Percentiles rank a stretch among this genome's conserved stretches.
Evolutionary conservation across 2,329 filamentous ascomycete species (phyloP).

Genomic region (Sporothrix mexicana): DNA sequence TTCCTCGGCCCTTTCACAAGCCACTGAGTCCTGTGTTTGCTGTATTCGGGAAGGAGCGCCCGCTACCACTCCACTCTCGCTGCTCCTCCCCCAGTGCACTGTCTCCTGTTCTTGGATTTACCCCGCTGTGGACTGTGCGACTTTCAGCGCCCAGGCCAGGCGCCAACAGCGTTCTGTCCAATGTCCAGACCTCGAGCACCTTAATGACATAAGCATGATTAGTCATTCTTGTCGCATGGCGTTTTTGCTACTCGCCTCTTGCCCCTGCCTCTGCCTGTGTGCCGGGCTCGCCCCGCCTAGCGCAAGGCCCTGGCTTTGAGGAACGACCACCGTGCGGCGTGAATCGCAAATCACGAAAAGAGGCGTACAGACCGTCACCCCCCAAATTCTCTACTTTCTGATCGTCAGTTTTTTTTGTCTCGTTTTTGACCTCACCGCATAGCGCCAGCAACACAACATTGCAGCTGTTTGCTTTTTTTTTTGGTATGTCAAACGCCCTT

Average conservation of each 20-base stretch:
- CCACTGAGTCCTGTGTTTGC: neutral
- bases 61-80: slow-evolving; percentile 23
- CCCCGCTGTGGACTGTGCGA: slow-evolving; percentile 19
- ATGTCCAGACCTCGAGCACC: neutral
- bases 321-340: slow-evolving; percentile 11
- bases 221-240: slow-evolving; percentile 20
- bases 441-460: neutral
- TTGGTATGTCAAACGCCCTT: neutral
- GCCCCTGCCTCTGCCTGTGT: neutral
- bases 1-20: slow-evolving; percentile 35
- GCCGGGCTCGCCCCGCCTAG: slow-evolving; percentile 18
- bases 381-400: neutral
- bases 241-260: neutral
- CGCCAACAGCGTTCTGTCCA: neutral
- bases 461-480: neutral
- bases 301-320: slow-evolving; percentile 1
- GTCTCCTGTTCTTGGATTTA: neutral
- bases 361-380: slow-evolving; percentile 11
- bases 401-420: neutral
- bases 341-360: slow-evolving; percentile 29
- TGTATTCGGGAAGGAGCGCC: slow-evolving; percentile 26
- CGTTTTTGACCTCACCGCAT: neutral
- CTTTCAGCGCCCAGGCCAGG: neutral
- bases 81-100: slow-evolving; percentile 22
- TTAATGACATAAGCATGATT: slow-evolving; percentile 17